These are phyloP conservation scores for Epichloe typhina DNA, from an alignment of 2,329 filamentous ascomycete species.

Conservation along the genomic window DNA sequence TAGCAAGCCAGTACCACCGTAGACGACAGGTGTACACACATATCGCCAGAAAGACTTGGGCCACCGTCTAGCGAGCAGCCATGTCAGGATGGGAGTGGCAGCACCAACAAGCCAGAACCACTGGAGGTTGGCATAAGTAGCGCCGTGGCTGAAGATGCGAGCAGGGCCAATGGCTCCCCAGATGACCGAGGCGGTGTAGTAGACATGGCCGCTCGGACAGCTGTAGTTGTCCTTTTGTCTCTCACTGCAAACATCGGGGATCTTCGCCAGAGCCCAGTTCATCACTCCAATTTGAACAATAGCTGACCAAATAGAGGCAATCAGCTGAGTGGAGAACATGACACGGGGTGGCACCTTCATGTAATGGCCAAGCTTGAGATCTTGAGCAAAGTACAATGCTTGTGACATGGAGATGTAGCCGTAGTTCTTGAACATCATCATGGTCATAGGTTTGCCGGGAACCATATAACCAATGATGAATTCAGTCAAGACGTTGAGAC, in stretches of 20 bases:
- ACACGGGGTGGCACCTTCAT: slow-evolving; percentile 51
- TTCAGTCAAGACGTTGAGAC: slow-evolving; percentile 60
- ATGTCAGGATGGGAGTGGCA: slow-evolving; percentile 49
- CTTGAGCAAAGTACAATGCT: slow-evolving; percentile 50
- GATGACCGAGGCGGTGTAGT: slow-evolving; percentile 57
- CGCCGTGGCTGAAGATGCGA: slow-evolving; percentile 52
- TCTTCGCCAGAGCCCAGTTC: slow-evolving; percentile 51
- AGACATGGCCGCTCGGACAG: slow-evolving; percentile 40
- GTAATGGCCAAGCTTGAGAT: slow-evolving; percentile 57
- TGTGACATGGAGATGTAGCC: slow-evolving; percentile 57
- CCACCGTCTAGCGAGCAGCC: slow-evolving; percentile 45
- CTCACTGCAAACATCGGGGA: slow-evolving; percentile 46
- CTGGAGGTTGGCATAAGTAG: slow-evolving; percentile 50
- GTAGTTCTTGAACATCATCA: slow-evolving; percentile 71
- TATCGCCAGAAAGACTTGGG: slow-evolving; percentile 50
- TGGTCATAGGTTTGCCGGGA: slow-evolving; percentile 54
- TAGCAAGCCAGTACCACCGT: slow-evolving; percentile 48
- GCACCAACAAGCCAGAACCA: slow-evolving; percentile 62
- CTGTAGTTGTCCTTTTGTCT: slow-evolving; percentile 43
- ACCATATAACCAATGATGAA: slow-evolving; percentile 63
- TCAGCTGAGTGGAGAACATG: slow-evolving; percentile 47
- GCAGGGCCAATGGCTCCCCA: slow-evolving; percentile 62
- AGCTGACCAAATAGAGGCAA: slow-evolving; percentile 47
- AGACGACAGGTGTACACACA: slow-evolving; percentile 55
- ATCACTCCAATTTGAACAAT: slow-evolving; percentile 51